Base-by-base conservation (phyloP, 1,284 basidiomycete genomes). In the Hortiboletus rubellus region DNA sequence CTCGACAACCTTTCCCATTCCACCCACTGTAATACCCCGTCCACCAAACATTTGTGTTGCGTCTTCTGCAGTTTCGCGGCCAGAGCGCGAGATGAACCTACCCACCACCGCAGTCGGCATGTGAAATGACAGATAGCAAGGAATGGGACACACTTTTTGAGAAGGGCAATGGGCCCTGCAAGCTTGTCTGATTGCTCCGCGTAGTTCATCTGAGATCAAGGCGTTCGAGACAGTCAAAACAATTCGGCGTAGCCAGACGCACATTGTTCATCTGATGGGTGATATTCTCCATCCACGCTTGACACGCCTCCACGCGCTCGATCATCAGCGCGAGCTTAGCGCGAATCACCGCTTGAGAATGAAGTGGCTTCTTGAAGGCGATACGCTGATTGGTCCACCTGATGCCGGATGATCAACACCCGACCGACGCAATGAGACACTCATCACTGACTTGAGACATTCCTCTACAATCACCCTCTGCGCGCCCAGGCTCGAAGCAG, bases 221-320 rank as follows among this genome's bases (percentile, higher is more conserved):
- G 30, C n/a, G 30, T 59, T 43, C 15, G 10, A 37, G 14, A 40
- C 44, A 31, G 34, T 57, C 31, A 37, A 44, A 5, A 17, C 30
- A 12, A 48, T 38, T 46, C 57, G 36, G 41, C 33, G 7, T 53
- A 45, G 51, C 42, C 44, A 46, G 72, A 67, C 79, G 42, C 68
- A 94, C 92, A 70, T 95, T 87, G 74, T 89, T 92, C 94, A 96
- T 97, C 72, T 97, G 94, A 71, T 89, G 85, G 2, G 95, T 96
- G 52, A 96, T 79, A 50, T 77, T 82, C 77, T 98, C 96, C 36
- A 96, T 81, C 94, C 94, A 98, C 53, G 86, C 86, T 71, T 97
- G 95, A 55, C 84, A 85, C 0, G 90, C 85, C 75, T 98, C 95
- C 46, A 92, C 84, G 54, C 94, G 87, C 52, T 91, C 87, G 55